Evolutionary conservation across 2,329 filamentous ascomycete genomes (phyloP), one percentile per base, ranked within the genome.

Genomic region (Clathrospora elynae): DNA sequence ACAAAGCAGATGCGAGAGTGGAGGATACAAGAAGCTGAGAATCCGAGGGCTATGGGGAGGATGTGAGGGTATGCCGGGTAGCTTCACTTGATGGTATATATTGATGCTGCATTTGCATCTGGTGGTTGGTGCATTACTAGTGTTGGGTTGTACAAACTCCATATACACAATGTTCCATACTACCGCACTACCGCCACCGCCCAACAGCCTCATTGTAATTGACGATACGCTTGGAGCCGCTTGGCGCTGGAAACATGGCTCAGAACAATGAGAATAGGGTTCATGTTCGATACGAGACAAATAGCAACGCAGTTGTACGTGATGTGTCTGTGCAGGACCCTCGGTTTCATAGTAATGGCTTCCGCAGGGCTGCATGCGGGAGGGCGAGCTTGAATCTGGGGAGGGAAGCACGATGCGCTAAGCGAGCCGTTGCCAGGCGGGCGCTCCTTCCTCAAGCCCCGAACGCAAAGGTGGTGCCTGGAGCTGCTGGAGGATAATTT

Each of bases 1-100:
- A 97, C 92, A 4, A 95, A 90, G 74, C 92, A 97, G 77, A 83
- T 91, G 66, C 81, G 93, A 48, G 90, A 95, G 57, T 91, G 86
- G 72, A 83, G 90, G 68, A 84, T 81, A 63, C 78, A 83, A 35
- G 90, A 96, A 69, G 90, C 92, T 4, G 75, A 82, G 52, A 87
- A 96, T 76, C 91, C 91, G 30, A 81, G 91, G 62, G 79, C 86
- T 53, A 81, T 83, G 49, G 79, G 86, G 54, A 81, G 85, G 48
- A 83, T 83, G 70, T 62, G 31, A 46, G 14, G 5, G 13, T 2
- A 2, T 10, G 24, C 8, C 5, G 11, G 11, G 35, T 33, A 20
- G 34, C 7, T 23, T 24, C 17, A 13, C 3, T 28, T 10, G 13
- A 16, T 29, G n/a, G 8, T 17, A 19, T 22, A n/a, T 46, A 8